Evolutionary conservation across 2,329 filamentous ascomycete species (phyloP), one percentile per base, ranked within the genome.

Genomic region (Ceratocystiopsis brevicomis): DNA sequence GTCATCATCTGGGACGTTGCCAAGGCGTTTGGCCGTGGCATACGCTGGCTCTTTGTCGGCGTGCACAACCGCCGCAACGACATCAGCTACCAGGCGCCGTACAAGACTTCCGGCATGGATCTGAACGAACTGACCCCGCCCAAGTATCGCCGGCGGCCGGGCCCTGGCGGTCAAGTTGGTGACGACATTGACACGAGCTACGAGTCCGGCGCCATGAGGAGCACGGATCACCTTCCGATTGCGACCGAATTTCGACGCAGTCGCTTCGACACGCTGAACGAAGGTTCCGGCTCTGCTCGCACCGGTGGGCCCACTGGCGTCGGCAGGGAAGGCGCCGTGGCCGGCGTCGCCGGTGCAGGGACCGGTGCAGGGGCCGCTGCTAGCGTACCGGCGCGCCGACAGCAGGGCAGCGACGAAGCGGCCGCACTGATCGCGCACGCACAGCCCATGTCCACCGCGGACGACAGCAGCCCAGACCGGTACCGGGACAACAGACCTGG

Each of bases 1-100:
- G 68, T 86, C 56, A 90, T 90, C 53, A 69, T 81, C 0, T 84
- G 82, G 77, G 85, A 94, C 57, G 71, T 92, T 37, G 61, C 84
- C 54, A 92, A 87, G 60, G 81, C 81, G 0, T 76, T 81, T 48
- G 81, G 78, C 10, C 72, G 85, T 41, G 80, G 81, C 18, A 71
- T 84, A 52, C 72, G 80, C 51, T 93, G 85, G 86, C 64, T 92
- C 17, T 78, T 87, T 49, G 73, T 84, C 15, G 84, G 84, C 37
- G 69, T 73, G 43, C 78, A 74, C 56, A 59, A 64, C 48, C 70
- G 80, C 46, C 65, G 67, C 50, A 54, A 66, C 16, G 70, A 76
- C 48, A 44, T 58, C 37, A 71, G 67, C 50, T 74, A 74, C 48
- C 57, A 47, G 53, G 50, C 37, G 47, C 45, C 50, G 25, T 40